Percentiles rank a stretch among this genome's conserved stretches.
Evolutionary conservation across 2,329 filamentous ascomycete genomes (phyloP).

Genomic region (Monosporascus ibericus): DNA sequence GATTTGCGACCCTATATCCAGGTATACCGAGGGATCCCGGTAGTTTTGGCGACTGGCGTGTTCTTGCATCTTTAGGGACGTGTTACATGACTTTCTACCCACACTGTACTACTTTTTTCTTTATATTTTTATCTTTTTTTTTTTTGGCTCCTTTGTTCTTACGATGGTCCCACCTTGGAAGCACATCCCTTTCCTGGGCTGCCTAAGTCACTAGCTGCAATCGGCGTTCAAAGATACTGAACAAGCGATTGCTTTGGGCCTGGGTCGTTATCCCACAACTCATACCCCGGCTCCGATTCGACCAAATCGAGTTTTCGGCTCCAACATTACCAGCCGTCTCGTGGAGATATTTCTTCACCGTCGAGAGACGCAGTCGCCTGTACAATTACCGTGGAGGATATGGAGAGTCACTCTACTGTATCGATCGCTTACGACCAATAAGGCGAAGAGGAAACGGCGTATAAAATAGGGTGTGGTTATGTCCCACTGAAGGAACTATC

Average conservation of each 20-base stretch:
- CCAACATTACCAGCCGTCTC: slow-evolving; percentile 2
- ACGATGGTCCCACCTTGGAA: not conserved
- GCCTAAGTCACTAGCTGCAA: not conserved
- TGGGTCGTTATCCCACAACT: slow-evolving; percentile 1
- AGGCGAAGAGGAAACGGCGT: slow-evolving; percentile 1
- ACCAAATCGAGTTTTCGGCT: slow-evolving; percentile 2
- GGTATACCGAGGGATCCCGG: slow-evolving; percentile 9
- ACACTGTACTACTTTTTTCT: not conserved
- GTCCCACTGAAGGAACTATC: slow-evolving; percentile 3
- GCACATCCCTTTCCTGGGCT: not conserved
- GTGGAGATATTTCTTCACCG: not conserved
- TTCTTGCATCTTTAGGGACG: not conserved
- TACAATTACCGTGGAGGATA: not conserved
- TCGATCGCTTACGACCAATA: not conserved
- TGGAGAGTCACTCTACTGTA: not conserved
- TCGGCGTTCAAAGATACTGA: not conserved
- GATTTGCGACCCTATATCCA: slow-evolving; percentile 7
- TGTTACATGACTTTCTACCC: no score
- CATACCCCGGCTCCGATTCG: not conserved
- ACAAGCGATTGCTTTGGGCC: not conserved
- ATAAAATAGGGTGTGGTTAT: not conserved
- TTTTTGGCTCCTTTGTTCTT: not conserved
- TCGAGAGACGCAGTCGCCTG: not conserved
- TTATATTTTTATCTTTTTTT: not conserved
- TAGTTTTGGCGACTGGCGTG: slow-evolving; percentile 4